These are phyloP conservation scores for Delonix regia DNA, from an alignment of 306 rosid species.

Conservation along the genomic window DNA sequence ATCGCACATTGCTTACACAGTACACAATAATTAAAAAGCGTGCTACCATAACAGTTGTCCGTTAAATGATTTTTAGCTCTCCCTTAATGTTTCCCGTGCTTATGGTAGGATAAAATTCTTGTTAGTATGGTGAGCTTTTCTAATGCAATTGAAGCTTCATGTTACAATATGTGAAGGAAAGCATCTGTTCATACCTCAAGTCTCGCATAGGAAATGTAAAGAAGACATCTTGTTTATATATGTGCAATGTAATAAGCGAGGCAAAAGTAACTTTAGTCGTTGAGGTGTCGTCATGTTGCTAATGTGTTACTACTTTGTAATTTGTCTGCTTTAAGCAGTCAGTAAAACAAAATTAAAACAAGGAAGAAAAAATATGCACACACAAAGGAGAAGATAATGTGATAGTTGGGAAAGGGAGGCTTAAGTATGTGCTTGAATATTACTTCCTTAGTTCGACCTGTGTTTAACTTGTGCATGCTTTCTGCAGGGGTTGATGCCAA, in stretches of 20 bases:
- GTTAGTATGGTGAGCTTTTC: neutral
- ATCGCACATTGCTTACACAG: too few species aligned
- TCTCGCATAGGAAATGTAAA: neutral
- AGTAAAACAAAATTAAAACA: neutral
- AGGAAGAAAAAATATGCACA: neutral
- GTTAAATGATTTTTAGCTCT: neutral
- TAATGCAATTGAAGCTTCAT: neutral
- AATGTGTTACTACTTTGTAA: neutral
- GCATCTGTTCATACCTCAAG: neutral
- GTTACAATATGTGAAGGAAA: neutral
- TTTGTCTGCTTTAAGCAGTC: neutral
- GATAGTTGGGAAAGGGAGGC: neutral
- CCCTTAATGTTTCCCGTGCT: neutral
- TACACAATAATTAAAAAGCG: too few species aligned
- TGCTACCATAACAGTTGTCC: neutral
- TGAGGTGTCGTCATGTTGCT: neutral
- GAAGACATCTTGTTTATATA: neutral
- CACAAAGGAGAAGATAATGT: neutral
- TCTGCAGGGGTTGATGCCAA: slow-evolving; percentile 74
- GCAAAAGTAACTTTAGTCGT: too few species aligned
- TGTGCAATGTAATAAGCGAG: too few species aligned
- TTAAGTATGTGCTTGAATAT: neutral
- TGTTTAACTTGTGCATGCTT: neutral
- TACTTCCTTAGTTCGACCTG: neutral
- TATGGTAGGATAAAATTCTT: neutral